Percentiles rank a stretch among this genome's conserved stretches.
Conservation (phyloP, 352 stramenopile species). For the Saprolegnia parasitica region DNA sequence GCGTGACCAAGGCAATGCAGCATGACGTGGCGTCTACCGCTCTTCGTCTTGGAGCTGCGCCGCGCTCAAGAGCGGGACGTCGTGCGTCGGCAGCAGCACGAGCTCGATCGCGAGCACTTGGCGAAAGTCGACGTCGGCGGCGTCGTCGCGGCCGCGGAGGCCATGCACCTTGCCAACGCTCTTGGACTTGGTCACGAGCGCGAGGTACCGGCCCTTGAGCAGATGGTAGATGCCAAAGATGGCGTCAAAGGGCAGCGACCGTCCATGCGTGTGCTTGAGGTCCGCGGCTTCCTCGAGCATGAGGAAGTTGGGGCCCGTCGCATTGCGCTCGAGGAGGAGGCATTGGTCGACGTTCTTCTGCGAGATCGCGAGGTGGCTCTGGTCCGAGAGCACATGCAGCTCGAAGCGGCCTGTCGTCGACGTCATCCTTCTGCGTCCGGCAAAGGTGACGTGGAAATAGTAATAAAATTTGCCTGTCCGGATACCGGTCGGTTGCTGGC, state of each 20-base stretch:
- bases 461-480: background rate
- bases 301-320: conserved; percentile 31
- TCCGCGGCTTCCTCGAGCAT: conserved; percentile 56
- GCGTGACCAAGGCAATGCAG: background rate
- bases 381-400: conserved; percentile 28
- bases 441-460: background rate
- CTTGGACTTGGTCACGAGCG: conserved; percentile 66
- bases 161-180: conserved; percentile 36
- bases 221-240: conserved; percentile 77
- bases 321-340: conserved; percentile 23
- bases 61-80: conserved; percentile 41
- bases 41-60: conserved; percentile 57
- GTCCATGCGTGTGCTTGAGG: conserved; percentile 60
- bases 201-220: conserved; percentile 61
- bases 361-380: conserved; percentile 26
- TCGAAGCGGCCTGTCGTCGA: conserved; percentile 24
- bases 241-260: conserved; percentile 67
- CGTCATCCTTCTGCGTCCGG: background rate
- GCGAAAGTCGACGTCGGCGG: conserved; percentile 42
- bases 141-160: conserved; percentile 38
- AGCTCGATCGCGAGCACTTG: conserved; percentile 56
- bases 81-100: conserved; percentile 58
- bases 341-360: conserved; percentile 26
- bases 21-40: conserved; percentile 12
- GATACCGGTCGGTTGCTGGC: background rate